Evolutionary conservation across 306 rosid species (phyloP), one percentile per base, ranked within the genome.

Genomic region (Prunus campanulata): DNA sequence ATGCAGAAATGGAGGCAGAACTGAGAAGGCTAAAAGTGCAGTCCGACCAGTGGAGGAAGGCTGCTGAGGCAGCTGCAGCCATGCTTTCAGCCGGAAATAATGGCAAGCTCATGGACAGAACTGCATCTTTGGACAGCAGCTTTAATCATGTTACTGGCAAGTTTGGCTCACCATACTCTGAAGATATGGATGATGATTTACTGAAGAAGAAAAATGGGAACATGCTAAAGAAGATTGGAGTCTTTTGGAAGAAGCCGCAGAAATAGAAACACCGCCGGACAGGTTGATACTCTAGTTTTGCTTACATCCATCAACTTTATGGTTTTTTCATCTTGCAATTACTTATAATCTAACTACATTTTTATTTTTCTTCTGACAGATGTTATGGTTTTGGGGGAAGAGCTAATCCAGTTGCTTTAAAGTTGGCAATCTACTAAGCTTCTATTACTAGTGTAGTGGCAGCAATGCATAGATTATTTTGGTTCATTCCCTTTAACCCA

Each of bases 61-160:
- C 99, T 7, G 99, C 99, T 3, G 99, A 96, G 67, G 98, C 99
- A 2, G 99, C 99, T 13, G 98, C 98, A 4, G 60, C 99, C n/a
- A 93, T 92, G 86, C 89, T 96, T 69, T 89, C 99, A 6, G 87
- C 92, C 0, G 98, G 98, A 42, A 91, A 86, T 76, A 88, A 88
- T 11, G 96, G 96, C 74, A 91, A 86, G 86, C 29, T 96, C 79
- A 85, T 93, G 48, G 98, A 96, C 59, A 85, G 96, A 80, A 82
- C 87, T 8, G 88, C 80, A 42, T 89, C 98, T 46, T 71, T 96
- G 90, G 96, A 92, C 74, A 85, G 80, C 84, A 88, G 48, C 87
- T 92, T 87, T 44, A 77, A 85, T 29, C 81, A 86, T 48, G 68
- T 42, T 11, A 68, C 78, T 42, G 87, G 87, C 47, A 92, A 86